Percentiles rank a stretch among this genome's conserved stretches.
Evolutionary conservation across 1,284 basidiomycete genomes (phyloP).

Genomic region (Blastosporella zonata): DNA sequence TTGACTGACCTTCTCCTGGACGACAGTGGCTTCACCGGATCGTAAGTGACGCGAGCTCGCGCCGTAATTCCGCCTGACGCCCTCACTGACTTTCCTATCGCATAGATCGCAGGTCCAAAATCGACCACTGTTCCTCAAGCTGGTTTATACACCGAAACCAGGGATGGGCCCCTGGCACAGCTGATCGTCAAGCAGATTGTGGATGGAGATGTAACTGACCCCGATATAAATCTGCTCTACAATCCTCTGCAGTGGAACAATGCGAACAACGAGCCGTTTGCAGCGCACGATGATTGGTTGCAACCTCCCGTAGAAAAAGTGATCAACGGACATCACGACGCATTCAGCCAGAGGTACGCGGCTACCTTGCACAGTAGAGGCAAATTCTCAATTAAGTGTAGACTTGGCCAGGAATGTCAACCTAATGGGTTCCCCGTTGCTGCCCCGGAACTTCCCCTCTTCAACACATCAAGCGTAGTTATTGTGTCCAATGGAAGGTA

Average conservation of each 20-base stretch:
- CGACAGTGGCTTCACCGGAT: conserved; percentile 60
- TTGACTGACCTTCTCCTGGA: conserved; percentile 5
- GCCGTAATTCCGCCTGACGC: not conserved
- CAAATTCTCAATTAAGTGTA: conserved; percentile 19
- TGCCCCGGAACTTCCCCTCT: conserved; percentile 45
- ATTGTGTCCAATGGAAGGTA: conserved; percentile 57
- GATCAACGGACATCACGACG: conserved; percentile 50
- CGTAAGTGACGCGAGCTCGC: conserved; percentile 31
- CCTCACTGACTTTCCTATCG: conserved; percentile 6
- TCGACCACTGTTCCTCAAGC: conserved; percentile 53
- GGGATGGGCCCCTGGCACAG: conserved; percentile 52
- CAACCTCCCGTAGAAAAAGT: conserved; percentile 36
- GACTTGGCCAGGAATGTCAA: conserved; percentile 57
- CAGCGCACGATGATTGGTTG: conserved; percentile 48
- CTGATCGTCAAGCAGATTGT: conserved; percentile 48
- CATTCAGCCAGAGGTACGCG: conserved; percentile 46
- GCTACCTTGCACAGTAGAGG: conserved; percentile 4
- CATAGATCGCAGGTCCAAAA: conserved; percentile 55
- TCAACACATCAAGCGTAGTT: conserved; percentile 49
- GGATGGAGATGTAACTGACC: conserved; percentile 36
- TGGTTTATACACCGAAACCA: conserved; percentile 52
- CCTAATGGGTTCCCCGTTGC: conserved; percentile 38
- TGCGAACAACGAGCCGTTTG: conserved; percentile 43
- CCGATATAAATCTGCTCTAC: conserved; percentile 42
- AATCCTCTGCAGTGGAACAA: conserved; percentile 52